Evolutionary conservation across 2,329 filamentous ascomycete species (phyloP), one percentile per base, ranked within the genome.

Genomic region (Cladosporium phlei): DNA sequence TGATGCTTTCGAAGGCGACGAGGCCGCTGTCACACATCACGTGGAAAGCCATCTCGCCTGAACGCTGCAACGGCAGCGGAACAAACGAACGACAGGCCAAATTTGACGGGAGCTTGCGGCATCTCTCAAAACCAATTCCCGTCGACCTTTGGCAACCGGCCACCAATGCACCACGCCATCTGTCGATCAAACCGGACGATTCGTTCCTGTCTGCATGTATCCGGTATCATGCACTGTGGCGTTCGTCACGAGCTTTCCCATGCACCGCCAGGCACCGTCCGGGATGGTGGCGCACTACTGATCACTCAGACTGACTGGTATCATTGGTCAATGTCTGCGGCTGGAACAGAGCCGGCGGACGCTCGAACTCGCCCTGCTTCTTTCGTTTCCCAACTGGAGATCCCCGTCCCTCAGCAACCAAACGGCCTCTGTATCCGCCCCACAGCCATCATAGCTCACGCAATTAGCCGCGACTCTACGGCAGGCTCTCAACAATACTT

Each of bases 11-110:
- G 74, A 83, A 54, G 84, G 84, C 1, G 83, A 88, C 54, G 83
- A 83, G 56, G 68, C 70, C 1, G 84, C 83, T 7, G 81, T 88
- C 8, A 77, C 78, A 8, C 74, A 83, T 63, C 84, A 88, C 57
- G 80, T 87, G 49, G 77, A 78, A 20, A 62, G 57, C 3, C 80
- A 83, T 59, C 81, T 83, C 45, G 68, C 50, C 9, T 57, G 25
- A 48, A 11, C n/a, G n/a, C n/a, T n/a, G n/a, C n/a, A n/a, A n/a
- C n/a, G n/a, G n/a, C n/a, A n/a, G n/a, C n/a, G n/a, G n/a, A 33
- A 9, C 30, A 33, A 33, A 30, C 14, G 7, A 16, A n/a, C 19
- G n/a, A 5, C n/a, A 6, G 30, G 30, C 6, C 24, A 11, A 11
- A 25, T 25, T 25, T 6, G 6, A 25, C 24, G 24, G 24, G 24